Base-by-base conservation (phyloP, 495 filamentous ascomycete species). In the Staphylotrichum longicolle region DNA sequence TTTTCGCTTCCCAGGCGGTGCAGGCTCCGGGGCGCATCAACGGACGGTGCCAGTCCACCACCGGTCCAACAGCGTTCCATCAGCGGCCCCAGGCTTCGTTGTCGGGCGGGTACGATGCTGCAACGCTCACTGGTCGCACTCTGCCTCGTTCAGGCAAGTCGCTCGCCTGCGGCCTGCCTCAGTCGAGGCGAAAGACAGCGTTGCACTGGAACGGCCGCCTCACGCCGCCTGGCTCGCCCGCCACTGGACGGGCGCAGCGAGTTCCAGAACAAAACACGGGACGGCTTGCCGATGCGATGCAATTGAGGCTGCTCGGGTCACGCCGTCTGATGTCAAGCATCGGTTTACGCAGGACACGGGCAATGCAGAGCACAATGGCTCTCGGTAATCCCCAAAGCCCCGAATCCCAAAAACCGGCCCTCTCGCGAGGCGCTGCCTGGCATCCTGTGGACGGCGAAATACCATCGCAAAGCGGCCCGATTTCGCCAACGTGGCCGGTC, bases 181-280 rank as follows among this genome's bases (percentile, higher is more conserved):
- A 35, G 7, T 46, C 48, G 58, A 52, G 55, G 45, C 52, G 47
- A 37, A 54, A 37, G 37, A 58, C 61, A 63, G 61, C 40, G 61
- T 63, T 58, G 55, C 61, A 63, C 49, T 41, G n/a, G 55, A 49
- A 30, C 56, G 46, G 48, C 49, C 49, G 61, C 61, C 61, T 48
- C 48, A 30, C 48, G 39, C 46, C 54, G 60, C 39, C 35, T 57
- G 46, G 47, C 20, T 53, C 30, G 27, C 4, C n/a, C 48, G 54
- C 34, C 44, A 3, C 3, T 40, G 2, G 15, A 39, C 35, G 12
- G 33, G 47, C 46, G 37, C 33, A 45, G 51, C 41, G 45, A 63
- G 50, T 59, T 63, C 61, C 61, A 63, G 61, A 63, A 59, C 61
- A 50, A 48, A 37, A 14, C 51, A 30, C 59, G 59, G 59, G 20